Percentiles rank a stretch among this genome's conserved stretches.
phyloP scores from a whole-genome alignment of 192 early-diverging fungal species.

The Coemansia pectinata region DNA sequence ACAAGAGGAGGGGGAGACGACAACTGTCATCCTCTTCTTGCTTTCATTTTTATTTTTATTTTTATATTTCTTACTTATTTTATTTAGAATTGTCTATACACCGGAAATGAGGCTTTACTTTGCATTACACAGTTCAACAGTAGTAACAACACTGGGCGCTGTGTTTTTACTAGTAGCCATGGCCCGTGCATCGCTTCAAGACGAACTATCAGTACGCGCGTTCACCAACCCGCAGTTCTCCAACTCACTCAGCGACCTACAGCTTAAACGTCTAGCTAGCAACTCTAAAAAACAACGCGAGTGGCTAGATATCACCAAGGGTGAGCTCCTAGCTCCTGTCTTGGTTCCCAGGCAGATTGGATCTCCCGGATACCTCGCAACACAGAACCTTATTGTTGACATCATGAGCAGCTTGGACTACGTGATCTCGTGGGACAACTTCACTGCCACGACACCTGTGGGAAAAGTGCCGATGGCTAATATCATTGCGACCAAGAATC shows the following conservation, averaged over 20 bases:
- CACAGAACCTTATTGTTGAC: slow-evolving; percentile 70
- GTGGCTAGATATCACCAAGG: slow-evolving; percentile 51
- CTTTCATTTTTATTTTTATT: neutral
- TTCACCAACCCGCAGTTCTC: slow-evolving; percentile 43
- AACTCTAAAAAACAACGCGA: slow-evolving; percentile 16
- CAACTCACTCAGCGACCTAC: slow-evolving; percentile 25
- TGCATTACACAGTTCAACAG: neutral
- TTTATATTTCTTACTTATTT: neutral
- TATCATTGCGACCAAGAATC: slow-evolving; percentile 88
- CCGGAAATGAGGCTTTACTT: neutral
- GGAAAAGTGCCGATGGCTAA: slow-evolving; percentile 80
- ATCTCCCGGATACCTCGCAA: slow-evolving; percentile 65
- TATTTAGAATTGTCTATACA: neutral
- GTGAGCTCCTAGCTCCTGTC: slow-evolving; percentile 67
- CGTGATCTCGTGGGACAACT: slow-evolving; percentile 78
- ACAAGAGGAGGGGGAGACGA: neutral
- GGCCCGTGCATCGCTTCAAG: slow-evolving; percentile 6
- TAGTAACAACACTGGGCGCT: neutral
- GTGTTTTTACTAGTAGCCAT: neutral
- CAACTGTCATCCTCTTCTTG: neutral
- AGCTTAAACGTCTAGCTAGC: slow-evolving; percentile 25
- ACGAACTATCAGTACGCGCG: slow-evolving; percentile 9
- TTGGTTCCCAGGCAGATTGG: slow-evolving; percentile 81
- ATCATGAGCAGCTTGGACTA: slow-evolving; percentile 70
- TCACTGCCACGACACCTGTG: slow-evolving; percentile 73